A percentile compares a stretch with the other conserved stretches of the same genome.
Evolutionary conservation across 225 moss, liverwort and hornwort genomes (phyloP).

Genomic region (Bryum argenteum): DNA sequence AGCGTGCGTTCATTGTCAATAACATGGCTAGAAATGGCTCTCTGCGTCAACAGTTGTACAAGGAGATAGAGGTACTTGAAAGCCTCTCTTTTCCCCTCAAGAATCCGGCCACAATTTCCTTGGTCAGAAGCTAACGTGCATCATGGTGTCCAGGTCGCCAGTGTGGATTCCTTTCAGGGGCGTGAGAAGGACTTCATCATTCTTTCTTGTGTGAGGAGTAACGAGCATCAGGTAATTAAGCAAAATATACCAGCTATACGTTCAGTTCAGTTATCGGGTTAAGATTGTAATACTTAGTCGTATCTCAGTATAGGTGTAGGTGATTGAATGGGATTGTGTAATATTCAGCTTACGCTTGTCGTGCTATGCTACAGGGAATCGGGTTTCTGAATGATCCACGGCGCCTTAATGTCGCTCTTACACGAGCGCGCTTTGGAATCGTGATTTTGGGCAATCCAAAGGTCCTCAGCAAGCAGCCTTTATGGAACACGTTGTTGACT

Average conservation of each 20-base stretch:
- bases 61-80: slow-evolving; percentile 83
- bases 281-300: not conserved
- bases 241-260: not conserved
- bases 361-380: slow-evolving; percentile 62
- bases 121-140: not conserved
- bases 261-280: slow-evolving; percentile 1
- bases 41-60: slow-evolving; percentile 92
- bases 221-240: slow-evolving; percentile 88
- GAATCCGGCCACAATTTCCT: not conserved
- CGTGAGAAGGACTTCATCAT: slow-evolving; percentile 98
- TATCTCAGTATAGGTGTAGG: not conserved
- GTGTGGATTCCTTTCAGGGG: slow-evolving; percentile 98
- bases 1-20: slow-evolving; percentile 98
- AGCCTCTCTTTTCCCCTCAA: not conserved
- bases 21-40: slow-evolving; percentile 98
- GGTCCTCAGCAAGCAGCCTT: slow-evolving; percentile 94
- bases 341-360: slow-evolving; percentile 6
- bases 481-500: slow-evolving; percentile 95
- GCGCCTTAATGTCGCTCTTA: slow-evolving; percentile 90
- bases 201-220: slow-evolving; percentile 96
- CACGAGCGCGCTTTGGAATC: slow-evolving; percentile 86
- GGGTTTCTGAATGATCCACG: slow-evolving; percentile 98
- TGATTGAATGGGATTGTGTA: not conserved
- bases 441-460: slow-evolving; percentile 98
- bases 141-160: slow-evolving; percentile 72